These are phyloP conservation scores for Phenoliferia sp. DNA, from an alignment of 1,284 basidiomycete species.

Conservation along the genomic window DNA sequence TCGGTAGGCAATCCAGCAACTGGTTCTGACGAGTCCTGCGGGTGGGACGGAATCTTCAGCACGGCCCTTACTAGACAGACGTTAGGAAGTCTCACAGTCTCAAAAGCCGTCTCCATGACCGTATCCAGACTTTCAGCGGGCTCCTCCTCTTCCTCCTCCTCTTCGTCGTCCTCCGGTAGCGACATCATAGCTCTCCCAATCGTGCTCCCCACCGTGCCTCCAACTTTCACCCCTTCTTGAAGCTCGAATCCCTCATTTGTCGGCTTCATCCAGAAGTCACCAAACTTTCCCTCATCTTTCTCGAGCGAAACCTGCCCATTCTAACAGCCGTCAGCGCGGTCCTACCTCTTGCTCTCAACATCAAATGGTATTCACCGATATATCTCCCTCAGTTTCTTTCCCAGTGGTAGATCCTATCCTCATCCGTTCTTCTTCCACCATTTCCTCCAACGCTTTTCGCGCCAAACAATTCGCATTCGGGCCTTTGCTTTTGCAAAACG, in stretches of 20 bases:
- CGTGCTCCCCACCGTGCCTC: too few relatives aligned
- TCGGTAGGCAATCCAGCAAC: too few relatives aligned
- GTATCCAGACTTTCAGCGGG: too few relatives aligned
- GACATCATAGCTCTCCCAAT: neutral
- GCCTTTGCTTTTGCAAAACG: neutral
- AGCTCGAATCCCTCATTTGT: too few relatives aligned
- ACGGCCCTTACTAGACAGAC: too few relatives aligned
- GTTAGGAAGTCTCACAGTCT: too few relatives aligned
- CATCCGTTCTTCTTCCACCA: neutral
- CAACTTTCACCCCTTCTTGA: too few relatives aligned
- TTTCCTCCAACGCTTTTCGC: neutral
- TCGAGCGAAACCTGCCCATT: neutral
- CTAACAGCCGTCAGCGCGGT: too few relatives aligned
- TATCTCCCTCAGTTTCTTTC: neutral
- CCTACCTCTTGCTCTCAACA: too few relatives aligned
- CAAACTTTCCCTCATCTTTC: neutral
- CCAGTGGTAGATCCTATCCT: neutral
- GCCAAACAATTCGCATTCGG: neutral
- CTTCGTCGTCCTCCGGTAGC: neutral
- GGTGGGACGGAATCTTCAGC: too few relatives aligned
- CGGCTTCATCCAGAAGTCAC: neutral
- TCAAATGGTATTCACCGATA: neutral
- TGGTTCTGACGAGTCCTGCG: too few relatives aligned
- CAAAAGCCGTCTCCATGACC: too few relatives aligned
- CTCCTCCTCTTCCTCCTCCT: neutral